Conservation (phyloP, 1,139 yeast genomes). For the Geotrichum histeridarum region DNA sequence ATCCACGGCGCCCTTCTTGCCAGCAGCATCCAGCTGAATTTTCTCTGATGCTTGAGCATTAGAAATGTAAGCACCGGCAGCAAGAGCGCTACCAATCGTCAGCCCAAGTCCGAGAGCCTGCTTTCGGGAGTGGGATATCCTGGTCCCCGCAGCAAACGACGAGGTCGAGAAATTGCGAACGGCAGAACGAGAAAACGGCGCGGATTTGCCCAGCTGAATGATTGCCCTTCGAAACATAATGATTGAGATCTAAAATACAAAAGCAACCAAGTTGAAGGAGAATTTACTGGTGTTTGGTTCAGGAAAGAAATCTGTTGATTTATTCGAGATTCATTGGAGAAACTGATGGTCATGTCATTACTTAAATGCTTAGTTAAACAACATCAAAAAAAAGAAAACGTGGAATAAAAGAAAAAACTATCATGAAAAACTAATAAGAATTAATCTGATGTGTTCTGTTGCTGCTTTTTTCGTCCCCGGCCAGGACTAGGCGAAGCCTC, state of each 20-base stretch:
- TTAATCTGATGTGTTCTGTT: background rate
- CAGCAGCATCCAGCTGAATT: background rate
- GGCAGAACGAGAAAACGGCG: background rate
- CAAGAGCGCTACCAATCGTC: background rate
- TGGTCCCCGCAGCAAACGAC: background rate
- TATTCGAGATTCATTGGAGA: too few relatives aligned
- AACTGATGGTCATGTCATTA: too few relatives aligned
- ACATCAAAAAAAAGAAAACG: too few relatives aligned
- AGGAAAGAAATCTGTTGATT: too few relatives aligned
- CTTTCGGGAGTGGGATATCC: background rate
- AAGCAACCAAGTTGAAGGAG: too few relatives aligned
- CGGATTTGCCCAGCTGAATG: background rate
- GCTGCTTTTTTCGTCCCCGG: constrained; percentile 5
- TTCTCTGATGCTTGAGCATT: background rate
- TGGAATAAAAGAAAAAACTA: too few relatives aligned
- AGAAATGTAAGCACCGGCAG: background rate
- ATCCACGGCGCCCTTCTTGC: background rate
- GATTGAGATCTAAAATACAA: too few relatives aligned
- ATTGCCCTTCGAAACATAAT: background rate
- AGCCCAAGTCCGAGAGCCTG: background rate
- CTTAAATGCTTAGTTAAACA: too few relatives aligned
- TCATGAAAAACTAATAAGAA: too few relatives aligned
- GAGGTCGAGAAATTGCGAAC: background rate
- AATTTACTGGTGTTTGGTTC: too few relatives aligned
- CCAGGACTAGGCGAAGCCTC: constrained; percentile 2